Evolutionary conservation across 371 early-diverging fungal species (phyloP), one percentile per base, ranked within the genome.

Genomic region (Sporodiniella umbellata): DNA sequence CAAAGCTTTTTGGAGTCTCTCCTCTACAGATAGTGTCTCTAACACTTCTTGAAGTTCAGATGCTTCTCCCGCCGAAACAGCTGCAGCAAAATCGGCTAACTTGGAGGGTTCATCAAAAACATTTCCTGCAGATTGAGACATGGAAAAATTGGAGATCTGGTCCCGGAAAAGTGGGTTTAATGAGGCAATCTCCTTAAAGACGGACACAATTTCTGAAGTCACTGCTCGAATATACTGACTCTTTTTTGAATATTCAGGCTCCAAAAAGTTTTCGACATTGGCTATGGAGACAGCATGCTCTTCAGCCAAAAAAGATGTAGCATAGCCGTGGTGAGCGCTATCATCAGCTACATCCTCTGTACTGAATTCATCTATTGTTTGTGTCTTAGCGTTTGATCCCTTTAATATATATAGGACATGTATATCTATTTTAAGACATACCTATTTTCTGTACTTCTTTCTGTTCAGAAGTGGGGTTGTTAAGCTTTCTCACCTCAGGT

Each of bases 21-120:
- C 95, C 47, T 94, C 93, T 3, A 98, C 85, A 17, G 88, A 81
- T 19, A 93, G 67, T 19, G 87, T 84, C 56, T 95, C 95, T 25
- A 98, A 72, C 8, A 98, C 92, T 48, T 84, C 85, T 70, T 98
- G 97, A 31, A 98, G 77, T 60, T 96, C 96, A n/a, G 72, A 65
- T 2, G 94, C 85, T 52, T 93, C 93, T 17, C 95, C 96, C 1
- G 89, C 80, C 1, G 93, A 92, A 2, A 98, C 88, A 8, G 96
- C 95, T 0, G 98, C 96, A 4, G 94, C 94, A 72, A 98, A 98
- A 64, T 98, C 98, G 12, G 98, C 96, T 42, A 96, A 65, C 44
- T 90, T 90, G 22, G 92, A 87, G 21, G 98, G 94, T 51, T 96
- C 95, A 51, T 92, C 93, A 67, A 98, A 92, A 10, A 95, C 91